phyloP scores from a whole-genome alignment of 768 basidiomycete species.

The Termitomyces sp. region DNA sequence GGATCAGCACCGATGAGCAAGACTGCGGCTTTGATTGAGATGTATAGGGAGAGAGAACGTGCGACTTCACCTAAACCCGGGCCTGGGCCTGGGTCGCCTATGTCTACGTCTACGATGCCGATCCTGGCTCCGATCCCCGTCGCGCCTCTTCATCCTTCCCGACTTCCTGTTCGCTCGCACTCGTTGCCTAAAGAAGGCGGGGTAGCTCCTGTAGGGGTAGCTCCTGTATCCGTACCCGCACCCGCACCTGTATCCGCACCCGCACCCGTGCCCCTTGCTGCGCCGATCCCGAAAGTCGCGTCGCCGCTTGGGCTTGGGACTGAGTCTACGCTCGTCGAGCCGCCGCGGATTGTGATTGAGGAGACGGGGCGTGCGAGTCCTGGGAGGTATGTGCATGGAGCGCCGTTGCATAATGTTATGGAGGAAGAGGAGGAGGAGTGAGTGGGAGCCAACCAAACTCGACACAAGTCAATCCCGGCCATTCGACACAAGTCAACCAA shows the following conservation, averaged over 20 bases:
- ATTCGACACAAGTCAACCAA: too few relatives aligned
- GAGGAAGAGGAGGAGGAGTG: conserved; percentile 68
- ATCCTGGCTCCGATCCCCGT: conserved; percentile 20
- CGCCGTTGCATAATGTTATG: conserved; percentile 81
- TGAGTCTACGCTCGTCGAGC: conserved; percentile 23
- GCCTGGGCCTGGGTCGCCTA: neutral
- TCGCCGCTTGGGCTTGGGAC: conserved; percentile 29
- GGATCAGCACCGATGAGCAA: conserved; percentile 48
- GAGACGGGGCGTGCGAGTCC: conserved; percentile 63
- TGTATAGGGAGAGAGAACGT: conserved; percentile 77
- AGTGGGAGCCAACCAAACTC: neutral
- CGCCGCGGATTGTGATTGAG: conserved; percentile 33
- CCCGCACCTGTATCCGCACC: neutral
- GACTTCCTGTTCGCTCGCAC: conserved; percentile 37
- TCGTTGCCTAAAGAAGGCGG: conserved; percentile 21
- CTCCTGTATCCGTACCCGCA: neutral
- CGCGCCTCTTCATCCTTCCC: conserved; percentile 36
- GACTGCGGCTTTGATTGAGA: conserved; percentile 79
- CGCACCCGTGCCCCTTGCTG: conserved; percentile 24
- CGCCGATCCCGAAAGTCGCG: conserved; percentile 26
- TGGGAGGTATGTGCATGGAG: conserved; percentile 77
- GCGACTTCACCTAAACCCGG: conserved; percentile 33
- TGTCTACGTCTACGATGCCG: conserved; percentile 17
- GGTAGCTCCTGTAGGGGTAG: neutral
- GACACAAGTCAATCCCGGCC: too few relatives aligned